Evolutionary conservation across 192 early-diverging fungal genomes (phyloP), one percentile per base, ranked within the genome.

Genomic region (Ambispora gerdemannii): DNA sequence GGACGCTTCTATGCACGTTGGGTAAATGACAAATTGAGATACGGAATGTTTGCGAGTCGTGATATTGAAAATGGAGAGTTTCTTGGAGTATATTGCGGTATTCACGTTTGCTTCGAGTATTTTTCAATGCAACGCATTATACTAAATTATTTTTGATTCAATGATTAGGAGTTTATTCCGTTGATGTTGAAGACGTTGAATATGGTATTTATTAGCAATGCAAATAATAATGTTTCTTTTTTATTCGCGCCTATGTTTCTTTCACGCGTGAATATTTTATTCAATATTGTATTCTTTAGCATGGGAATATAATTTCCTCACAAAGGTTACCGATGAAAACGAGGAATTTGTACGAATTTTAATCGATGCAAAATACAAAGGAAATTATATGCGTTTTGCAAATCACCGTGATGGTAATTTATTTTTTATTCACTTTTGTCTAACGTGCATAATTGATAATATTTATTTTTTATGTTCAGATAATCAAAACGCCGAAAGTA

Each of bases 251-350:
- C 6, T 10, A 43, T 6, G 38, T 15, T 15, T 43, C 6, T 10
- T 43, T 43, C 38, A 43, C 38, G 15, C 15, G 6, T 43, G 15
- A 10, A 43, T 10, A 43, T 10, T 43, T 43, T 15, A 43, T 43
- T 43, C 15, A 10, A 6, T 15, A 43, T 15, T 43, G 38, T 4
- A 59, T 53, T 49, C 19, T 47, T 24, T 70, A 70, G 68, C 68
- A 6, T 70, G 68, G 68, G 68, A 70, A 60, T 70, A 50, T 19
- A 70, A 70, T 60, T 70, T 58, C 59, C 53, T 70, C 59, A 27
- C 59, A 0, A 33, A 70, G 35, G 34, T 59, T 3, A 49, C 31
- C 25, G 68, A 70, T 22, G 55, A 56, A 1, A 38, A 70, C 31
- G 55, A 7, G 2, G 27, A 70, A 22, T 30, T 27, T 15, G 15